These are phyloP conservation scores for Chaetomidium leptoderma DNA, from an alignment of 495 filamentous ascomycete genomes.

Conservation along the genomic window DNA sequence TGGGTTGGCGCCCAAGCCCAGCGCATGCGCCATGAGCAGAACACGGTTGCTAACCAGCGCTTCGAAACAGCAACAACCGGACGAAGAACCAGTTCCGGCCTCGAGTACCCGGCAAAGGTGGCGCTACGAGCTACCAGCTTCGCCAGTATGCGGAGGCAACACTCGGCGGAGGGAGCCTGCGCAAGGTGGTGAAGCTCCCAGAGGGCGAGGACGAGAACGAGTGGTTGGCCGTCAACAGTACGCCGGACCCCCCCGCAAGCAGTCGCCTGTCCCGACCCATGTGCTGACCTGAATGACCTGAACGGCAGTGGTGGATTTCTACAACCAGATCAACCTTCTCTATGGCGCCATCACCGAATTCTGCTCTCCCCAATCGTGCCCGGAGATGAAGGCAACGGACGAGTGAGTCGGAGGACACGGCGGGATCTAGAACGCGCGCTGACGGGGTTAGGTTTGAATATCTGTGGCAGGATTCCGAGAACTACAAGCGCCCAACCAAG, in stretches of 20 bases:
- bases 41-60: conserved; percentile 26
- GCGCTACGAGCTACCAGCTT: conserved; percentile 88
- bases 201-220: conserved; percentile 97
- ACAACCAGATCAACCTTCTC: conserved; percentile 98
- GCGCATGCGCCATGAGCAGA: conserved; percentile 30
- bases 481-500: conserved; percentile 92
- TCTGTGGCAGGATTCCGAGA: conserved; percentile 93
- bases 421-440: conserved; percentile 5
- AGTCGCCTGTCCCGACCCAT: not conserved
- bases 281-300: too few species aligned
- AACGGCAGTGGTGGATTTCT: conserved; percentile 88
- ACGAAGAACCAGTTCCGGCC: conserved; percentile 89
- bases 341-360: conserved; percentile 99
- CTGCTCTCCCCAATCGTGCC: conserved; percentile 93
- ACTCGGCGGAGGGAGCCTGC: conserved; percentile 86
- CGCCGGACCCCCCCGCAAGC: conserved; percentile 17
- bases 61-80: conserved; percentile 67
- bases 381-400: conserved; percentile 99
- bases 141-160: conserved; percentile 98
- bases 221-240: conserved; percentile 95
- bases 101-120: conserved; percentile 76
- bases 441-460: conserved; percentile 77
- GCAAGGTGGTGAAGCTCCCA: conserved; percentile 93
- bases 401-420: conserved; percentile 56
- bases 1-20: conserved; percentile 1